Conservation (phyloP, 2,329 filamentous ascomycete species). For the Scortechinia acanthostroma region DNA sequence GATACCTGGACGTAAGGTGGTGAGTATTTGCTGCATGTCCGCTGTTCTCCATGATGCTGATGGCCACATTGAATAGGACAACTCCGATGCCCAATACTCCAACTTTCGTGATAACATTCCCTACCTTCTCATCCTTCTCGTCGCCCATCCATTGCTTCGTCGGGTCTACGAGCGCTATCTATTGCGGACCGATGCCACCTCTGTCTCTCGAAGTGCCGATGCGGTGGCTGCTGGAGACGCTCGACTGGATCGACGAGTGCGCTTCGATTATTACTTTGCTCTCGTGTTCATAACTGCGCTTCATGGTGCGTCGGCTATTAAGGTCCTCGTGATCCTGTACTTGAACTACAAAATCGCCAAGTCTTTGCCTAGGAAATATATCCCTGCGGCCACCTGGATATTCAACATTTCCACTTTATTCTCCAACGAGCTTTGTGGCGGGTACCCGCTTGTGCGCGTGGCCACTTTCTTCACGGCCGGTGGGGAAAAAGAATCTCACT, state of each 20-base stretch:
- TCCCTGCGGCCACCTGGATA: conserved; percentile 75
- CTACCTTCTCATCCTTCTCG: conserved; percentile 66
- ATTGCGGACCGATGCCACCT: conserved; percentile 18
- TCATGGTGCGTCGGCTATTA: conserved; percentile 79
- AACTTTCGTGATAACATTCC: conserved; percentile 82
- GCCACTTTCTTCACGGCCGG: conserved; percentile 37
- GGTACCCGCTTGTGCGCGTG: conserved; percentile 67
- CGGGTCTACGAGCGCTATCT: conserved; percentile 58
- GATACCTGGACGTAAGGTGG: conserved; percentile 86
- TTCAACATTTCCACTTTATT: conserved; percentile 86
- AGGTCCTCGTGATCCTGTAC: conserved; percentile 74
- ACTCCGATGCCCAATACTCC: conserved; percentile 81
- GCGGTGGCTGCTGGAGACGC: conserved; percentile 37
- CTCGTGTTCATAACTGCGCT: conserved; percentile 70
- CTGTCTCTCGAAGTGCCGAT: conserved; percentile 14
- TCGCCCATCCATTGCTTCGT: conserved; percentile 74
- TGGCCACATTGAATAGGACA: conserved; percentile 47
- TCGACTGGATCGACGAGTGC: conserved; percentile 61
- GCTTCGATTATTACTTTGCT: conserved; percentile 79
- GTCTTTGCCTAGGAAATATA: conserved; percentile 57
- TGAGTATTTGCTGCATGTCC: conserved; percentile 20
- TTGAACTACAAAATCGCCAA: conserved; percentile 77
- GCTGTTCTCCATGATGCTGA: not conserved
- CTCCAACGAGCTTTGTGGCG: conserved; percentile 75
- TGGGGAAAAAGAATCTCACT: conserved; percentile 28